Evolutionary conservation across 345 rosid genomes (phyloP).

Genomic region (Eucalyptus albens): DNA sequence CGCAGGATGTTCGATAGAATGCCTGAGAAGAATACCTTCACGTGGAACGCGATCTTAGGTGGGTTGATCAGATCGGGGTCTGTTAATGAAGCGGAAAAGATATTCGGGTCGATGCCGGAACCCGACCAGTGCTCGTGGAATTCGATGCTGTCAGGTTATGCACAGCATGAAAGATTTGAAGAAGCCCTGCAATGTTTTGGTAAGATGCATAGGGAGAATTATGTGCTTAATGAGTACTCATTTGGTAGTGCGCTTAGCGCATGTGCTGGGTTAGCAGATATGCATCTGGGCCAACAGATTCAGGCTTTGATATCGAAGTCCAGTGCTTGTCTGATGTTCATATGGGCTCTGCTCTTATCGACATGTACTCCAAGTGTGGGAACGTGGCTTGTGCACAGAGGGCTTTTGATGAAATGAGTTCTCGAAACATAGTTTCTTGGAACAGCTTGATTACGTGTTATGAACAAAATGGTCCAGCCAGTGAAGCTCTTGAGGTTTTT

Average conservation of each 20-base stretch:
- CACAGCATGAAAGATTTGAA: slow-evolving; percentile 42
- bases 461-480: slow-evolving; percentile 78
- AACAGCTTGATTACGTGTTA: slow-evolving; percentile 80
- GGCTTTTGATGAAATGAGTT: slow-evolving; percentile 50
- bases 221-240: slow-evolving; percentile 41
- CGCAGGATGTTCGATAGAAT: slow-evolving; percentile 60
- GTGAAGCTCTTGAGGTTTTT: slow-evolving; percentile 51
- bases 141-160: slow-evolving; percentile 62
- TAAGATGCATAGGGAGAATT: slow-evolving; percentile 45
- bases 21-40: slow-evolving; percentile 41
- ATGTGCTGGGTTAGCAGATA: slow-evolving; percentile 39
- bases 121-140: slow-evolving; percentile 86
- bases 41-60: slow-evolving; percentile 57
- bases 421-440: slow-evolving; percentile 72
- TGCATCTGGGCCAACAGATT: slow-evolving; percentile 47
- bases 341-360: slow-evolving; percentile 78
- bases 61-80: slow-evolving; percentile 35
- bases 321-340: slow-evolving; percentile 27
- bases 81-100: slow-evolving; percentile 38
- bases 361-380: slow-evolving; percentile 78
- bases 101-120: slow-evolving; percentile 39
- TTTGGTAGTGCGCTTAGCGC: slow-evolving; percentile 67
- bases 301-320: slow-evolving; percentile 59
- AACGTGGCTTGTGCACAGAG: slow-evolving; percentile 31
- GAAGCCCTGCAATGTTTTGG: slow-evolving; percentile 48